A percentile compares a stretch with the other conserved stretches of the same genome.
Evolutionary conservation across 1,284 basidiomycete genomes (phyloP).

Genomic region (Austroboletus sp.): DNA sequence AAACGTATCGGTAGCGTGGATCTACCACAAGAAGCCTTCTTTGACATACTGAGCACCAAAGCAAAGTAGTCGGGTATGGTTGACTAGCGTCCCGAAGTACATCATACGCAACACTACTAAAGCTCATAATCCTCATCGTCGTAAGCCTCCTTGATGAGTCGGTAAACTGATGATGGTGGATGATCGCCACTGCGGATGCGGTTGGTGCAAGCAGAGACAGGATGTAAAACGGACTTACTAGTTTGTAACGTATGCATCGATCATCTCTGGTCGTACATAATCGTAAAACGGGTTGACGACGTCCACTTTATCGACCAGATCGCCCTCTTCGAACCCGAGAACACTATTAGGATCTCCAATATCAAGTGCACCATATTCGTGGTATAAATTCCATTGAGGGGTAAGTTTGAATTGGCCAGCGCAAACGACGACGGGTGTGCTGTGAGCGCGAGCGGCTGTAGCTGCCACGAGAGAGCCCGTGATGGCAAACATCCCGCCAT

Average conservation of each 20-base stretch:
- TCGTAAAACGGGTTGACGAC: slow-evolving; percentile 91
- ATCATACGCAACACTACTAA: slow-evolving; percentile 26
- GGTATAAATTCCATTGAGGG: slow-evolving; percentile 87
- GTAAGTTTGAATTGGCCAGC: slow-evolving; percentile 95
- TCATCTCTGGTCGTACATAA: slow-evolving; percentile 85
- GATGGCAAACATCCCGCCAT: slow-evolving; percentile 89
- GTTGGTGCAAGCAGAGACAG: slow-evolving; percentile 7
- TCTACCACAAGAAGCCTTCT: slow-evolving; percentile 88
- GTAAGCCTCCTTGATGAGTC: slow-evolving; percentile 85
- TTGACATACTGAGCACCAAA: slow-evolving; percentile 66
- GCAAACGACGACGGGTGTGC: slow-evolving; percentile 89
- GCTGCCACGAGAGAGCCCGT: slow-evolving; percentile 81
- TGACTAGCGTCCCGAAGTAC: slow-evolving; percentile 1
- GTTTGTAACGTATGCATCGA: slow-evolving; percentile 94
- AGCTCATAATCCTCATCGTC: slow-evolving; percentile 85
- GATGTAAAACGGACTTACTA: slow-evolving; percentile 56
- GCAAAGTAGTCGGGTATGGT: slow-evolving; percentile 18
- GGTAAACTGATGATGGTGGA: slow-evolving; percentile 85
- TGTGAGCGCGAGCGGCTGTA: slow-evolving; percentile 85
- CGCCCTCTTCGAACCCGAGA: slow-evolving; percentile 72
- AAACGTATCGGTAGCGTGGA: slow-evolving; percentile 83
- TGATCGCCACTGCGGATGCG: slow-evolving; percentile 68
- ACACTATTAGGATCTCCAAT: slow-evolving; percentile 82
- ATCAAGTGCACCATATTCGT: slow-evolving; percentile 81
- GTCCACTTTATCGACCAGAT: slow-evolving; percentile 76